Evolutionary conservation across 2,329 filamentous ascomycete species (phyloP), one percentile per base, ranked within the genome.

Genomic region (Colletotrichum godetiae): DNA sequence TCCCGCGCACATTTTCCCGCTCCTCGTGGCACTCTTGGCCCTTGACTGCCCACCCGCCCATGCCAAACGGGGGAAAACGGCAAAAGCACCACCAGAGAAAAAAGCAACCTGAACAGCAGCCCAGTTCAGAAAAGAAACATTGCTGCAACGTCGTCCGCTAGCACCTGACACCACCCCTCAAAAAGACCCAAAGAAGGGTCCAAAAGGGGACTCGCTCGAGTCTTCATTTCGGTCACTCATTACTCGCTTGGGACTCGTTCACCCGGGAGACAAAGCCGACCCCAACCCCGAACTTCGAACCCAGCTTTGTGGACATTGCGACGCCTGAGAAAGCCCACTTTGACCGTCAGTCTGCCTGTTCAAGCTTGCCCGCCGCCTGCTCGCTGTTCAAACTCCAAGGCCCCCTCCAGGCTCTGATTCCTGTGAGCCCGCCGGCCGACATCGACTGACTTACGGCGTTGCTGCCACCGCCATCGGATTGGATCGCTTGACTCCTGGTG

Each of bases 281-380:
- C 63, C 53, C 57, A 33, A 55, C 64, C 12, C 29, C 67, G 35
- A 19, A 22, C 35, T 42, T 57, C 37, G 57, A 61, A 46, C 63
- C 68, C 53, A 66, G 55, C 70, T 35, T 69, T 70, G 70, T 73
- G 66, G 70, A 73, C 59, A 73, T 73, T 73, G 70, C 70, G 59
- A 73, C 69, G 59, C 49, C 53, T 29, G 67, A 35, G 24, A 70
- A 73, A 73, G 58, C 15, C 49, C 52, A 42, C 8, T 37, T n/a
- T 49, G 42, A n/a, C 42, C 42, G 42, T 49, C 42, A 49, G 19
- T 49, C 42, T 49, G 52, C 52, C 52, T 13, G 27, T 29, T 13
- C 52, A 13, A 55, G 52, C 52, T 58, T 24, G 42, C 57, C 66
- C 42, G 15, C 42, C 42, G 42, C 19, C 42, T 46, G 42, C 42